Conservation (phyloP, 2,329 filamentous ascomycete genomes). For the Neurospora sp. region DNA sequence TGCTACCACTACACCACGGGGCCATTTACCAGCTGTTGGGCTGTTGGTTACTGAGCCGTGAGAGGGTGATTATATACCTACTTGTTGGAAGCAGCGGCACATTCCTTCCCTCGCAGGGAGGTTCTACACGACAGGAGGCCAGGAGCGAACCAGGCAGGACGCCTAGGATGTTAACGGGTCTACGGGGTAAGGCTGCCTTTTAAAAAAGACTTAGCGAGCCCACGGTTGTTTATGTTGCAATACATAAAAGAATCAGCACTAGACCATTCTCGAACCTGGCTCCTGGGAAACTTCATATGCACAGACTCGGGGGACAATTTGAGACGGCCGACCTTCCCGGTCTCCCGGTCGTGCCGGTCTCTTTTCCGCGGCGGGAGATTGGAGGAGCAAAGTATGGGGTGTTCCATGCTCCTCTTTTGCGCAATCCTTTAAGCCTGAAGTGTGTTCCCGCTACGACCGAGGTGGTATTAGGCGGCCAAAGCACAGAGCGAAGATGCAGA, state of each 20-base stretch:
- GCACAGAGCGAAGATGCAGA: no score
- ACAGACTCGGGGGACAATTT: background rate
- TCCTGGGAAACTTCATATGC: background rate
- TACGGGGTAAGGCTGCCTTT: no score
- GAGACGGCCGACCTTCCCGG: background rate
- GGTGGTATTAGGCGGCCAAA: no score
- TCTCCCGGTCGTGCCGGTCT: background rate
- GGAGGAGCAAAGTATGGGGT: background rate
- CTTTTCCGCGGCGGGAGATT: background rate
- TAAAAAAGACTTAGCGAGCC: no score
- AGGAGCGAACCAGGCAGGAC: no score
- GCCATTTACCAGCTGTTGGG: background rate
- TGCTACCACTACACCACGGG: background rate
- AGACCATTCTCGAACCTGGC: background rate
- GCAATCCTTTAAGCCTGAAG: background rate
- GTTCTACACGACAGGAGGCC: no score
- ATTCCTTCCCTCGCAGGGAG: no score
- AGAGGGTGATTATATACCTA: background rate
- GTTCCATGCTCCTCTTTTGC: background rate
- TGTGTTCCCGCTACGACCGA: no score
- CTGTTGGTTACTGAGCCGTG: background rate
- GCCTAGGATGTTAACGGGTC: no score
- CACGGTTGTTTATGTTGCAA: background rate
- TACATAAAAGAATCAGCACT: background rate
- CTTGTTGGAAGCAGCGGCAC: background rate